These are phyloP conservation scores for Selaginella moellendorffii DNA, from an alignment of 75 land plant genomes.

Conservation along the genomic window DNA sequence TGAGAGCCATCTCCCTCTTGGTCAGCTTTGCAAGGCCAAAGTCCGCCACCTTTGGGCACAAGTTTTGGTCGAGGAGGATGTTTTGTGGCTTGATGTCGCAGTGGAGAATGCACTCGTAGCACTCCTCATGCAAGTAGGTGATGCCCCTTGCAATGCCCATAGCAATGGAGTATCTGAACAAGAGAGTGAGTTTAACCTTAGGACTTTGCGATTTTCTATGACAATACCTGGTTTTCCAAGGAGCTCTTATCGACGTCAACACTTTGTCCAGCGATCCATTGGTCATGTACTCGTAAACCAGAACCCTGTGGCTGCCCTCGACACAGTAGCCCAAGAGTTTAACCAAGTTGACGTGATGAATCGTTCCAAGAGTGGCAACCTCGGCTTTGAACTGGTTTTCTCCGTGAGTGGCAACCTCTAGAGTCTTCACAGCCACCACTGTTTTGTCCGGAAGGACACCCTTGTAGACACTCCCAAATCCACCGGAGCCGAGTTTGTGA, in stretches of 20 bases:
- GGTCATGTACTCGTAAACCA: slow-evolving; percentile 6
- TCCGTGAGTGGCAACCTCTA: background rate
- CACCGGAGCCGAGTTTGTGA: background rate
- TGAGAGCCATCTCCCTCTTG: too few species aligned
- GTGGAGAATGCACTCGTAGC: too few species aligned
- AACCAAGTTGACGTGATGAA: background rate
- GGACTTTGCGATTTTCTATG: too few species aligned
- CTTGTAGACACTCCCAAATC: slow-evolving; percentile 1
- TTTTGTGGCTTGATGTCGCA: too few species aligned
- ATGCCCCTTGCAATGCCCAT: too few species aligned
- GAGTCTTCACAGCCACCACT: slow-evolving; percentile 1
- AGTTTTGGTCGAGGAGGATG: too few species aligned
- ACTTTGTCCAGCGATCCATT: slow-evolving; percentile 1
- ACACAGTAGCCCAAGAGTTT: slow-evolving; percentile 3
- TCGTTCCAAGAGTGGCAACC: background rate
- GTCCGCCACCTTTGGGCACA: too few species aligned
- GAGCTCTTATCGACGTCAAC: background rate
- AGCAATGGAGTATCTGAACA: too few species aligned
- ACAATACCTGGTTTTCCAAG: background rate
- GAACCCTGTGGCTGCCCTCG: slow-evolving; percentile 1
- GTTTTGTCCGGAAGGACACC: background rate
- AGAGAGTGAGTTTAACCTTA: too few species aligned
- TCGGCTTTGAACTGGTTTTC: background rate
- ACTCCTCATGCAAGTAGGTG: too few species aligned
- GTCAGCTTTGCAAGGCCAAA: too few species aligned